A percentile compares a stretch with the other conserved stretches of the same genome.
These are phyloP conservation scores for Euphorbia peplus DNA, from an alignment of 345 rosid species.

Conservation along the genomic window DNA sequence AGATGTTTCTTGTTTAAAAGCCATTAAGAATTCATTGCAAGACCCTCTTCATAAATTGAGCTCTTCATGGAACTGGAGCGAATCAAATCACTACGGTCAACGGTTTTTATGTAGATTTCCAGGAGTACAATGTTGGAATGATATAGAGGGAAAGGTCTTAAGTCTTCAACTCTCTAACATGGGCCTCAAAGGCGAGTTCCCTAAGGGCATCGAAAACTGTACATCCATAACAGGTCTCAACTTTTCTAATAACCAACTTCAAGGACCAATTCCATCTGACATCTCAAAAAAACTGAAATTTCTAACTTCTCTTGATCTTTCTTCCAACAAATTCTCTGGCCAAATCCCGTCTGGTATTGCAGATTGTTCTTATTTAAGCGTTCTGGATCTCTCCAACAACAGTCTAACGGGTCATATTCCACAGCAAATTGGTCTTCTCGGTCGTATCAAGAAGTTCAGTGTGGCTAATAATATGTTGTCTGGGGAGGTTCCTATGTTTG, in stretches of 20 bases:
- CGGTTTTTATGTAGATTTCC: constrained; percentile 22
- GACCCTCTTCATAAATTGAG: constrained; percentile 20
- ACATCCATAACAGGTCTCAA: constrained; percentile 12
- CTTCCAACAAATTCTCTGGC: constrained; percentile 25
- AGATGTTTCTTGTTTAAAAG: constrained; percentile 1
- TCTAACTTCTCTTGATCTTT: constrained; percentile 15
- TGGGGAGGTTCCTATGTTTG: constrained; percentile 16
- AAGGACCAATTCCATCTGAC: constrained; percentile 19
- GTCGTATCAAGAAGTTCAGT: background rate
- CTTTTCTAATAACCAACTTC: constrained; percentile 16
- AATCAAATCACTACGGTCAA: no score
- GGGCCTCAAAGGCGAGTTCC: constrained; percentile 30
- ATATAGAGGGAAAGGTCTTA: constrained; percentile 28
- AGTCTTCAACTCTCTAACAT: constrained; percentile 18
- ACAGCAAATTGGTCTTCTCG: background rate
- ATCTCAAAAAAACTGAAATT: background rate
- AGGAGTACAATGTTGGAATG: constrained; percentile 31
- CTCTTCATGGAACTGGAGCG: constrained; percentile 23
- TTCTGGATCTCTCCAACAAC: constrained; percentile 18
- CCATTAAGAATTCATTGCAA: background rate
- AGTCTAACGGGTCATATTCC: constrained; percentile 20
- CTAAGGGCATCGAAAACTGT: constrained; percentile 20
- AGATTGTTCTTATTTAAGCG: constrained; percentile 8
- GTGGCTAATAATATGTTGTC: constrained; percentile 22
- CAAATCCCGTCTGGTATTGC: constrained; percentile 19